Evolutionary conservation across 1,139 yeast genomes (phyloP), one percentile per base, ranked within the genome.

Genomic region (Pichia sp.): DNA sequence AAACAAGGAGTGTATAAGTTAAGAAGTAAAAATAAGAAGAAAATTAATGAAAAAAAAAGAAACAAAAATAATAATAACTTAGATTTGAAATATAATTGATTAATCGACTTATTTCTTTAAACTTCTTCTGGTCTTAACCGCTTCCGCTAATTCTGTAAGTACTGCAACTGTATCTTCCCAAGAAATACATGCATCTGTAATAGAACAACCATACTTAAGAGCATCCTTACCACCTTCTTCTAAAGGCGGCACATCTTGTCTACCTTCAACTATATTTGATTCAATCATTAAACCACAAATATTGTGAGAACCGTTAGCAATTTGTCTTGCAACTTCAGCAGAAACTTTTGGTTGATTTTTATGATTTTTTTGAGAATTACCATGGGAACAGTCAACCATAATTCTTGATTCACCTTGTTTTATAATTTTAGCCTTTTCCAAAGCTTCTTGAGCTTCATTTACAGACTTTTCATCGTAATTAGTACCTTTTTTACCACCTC

Each of bases 351-450:
- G 97, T 71, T 92, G 98, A 68, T 92, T 92, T 60, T 75, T 78
- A 75, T 80, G 90, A 67, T 92, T 82, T 66, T 92, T 92, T 61
- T 74, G 78, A 40, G 97, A 87, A 71, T 92, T 92, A 52, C 96
- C 98, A 63, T 92, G 98, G 35, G 97, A 89, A 64, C 97, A 92
- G 68, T 92, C 98, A 51, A 92, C 82, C 97, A 92, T 92, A 61
- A 92, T 85, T 66, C 94, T 77, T 58, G 84, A 80, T 46, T 71
- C 69, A 45, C 66, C 66, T 22, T 68, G 70, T 30, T 69, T 68
- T 30, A 76, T 65, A 29, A 81, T 68, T 40, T 78, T 76, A 29
- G 85, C 75, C 57, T 79, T 77, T 38, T 62, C 64, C 53, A 90
- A 72, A 55, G 80, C 80, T 20, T 68, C 78, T 61, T 83, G 78